Evolutionary conservation across 192 early-diverging fungal genomes (phyloP).

Genomic region (Coemansia sp.): DNA sequence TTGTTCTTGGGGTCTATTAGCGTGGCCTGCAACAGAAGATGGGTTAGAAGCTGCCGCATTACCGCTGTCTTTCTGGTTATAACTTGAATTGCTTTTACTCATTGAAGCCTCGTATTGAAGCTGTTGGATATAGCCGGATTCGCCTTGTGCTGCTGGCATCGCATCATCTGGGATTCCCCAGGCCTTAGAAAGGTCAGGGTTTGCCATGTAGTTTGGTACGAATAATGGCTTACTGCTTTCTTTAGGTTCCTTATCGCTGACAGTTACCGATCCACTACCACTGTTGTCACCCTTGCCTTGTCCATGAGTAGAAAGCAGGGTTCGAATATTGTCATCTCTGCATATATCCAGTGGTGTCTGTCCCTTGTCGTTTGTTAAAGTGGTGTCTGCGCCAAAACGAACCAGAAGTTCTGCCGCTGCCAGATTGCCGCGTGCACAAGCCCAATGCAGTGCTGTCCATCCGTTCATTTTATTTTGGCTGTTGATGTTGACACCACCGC

Average conservation of each 20-base stretch:
- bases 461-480: slow-evolving; percentile 73
- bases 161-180: slow-evolving; percentile 66
- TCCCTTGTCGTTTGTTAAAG: slow-evolving; percentile 61
- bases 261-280: neutral
- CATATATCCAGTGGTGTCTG: slow-evolving; percentile 65
- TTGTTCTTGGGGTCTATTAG: slow-evolving; percentile 26
- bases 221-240: slow-evolving; percentile 15
- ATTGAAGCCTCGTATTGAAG: slow-evolving; percentile 39
- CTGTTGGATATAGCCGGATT: slow-evolving; percentile 37
- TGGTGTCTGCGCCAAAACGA: slow-evolving; percentile 63
- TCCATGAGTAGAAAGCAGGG: slow-evolving; percentile 39
- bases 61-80: neutral
- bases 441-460: slow-evolving; percentile 78
- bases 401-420: slow-evolving; percentile 62
- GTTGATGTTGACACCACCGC: slow-evolving; percentile 67
- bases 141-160: slow-evolving; percentile 19
- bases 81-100: slow-evolving; percentile 7
- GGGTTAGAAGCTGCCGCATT: neutral
- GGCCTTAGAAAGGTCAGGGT: slow-evolving; percentile 68
- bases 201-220: slow-evolving; percentile 63
- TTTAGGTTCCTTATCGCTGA: neutral
- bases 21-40: neutral
- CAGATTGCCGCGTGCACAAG: slow-evolving; percentile 64
- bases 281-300: neutral
- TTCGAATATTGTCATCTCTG: slow-evolving; percentile 51